Conservation (phyloP, 2,329 filamentous ascomycete species). For the Mollisia scopiformis region DNA sequence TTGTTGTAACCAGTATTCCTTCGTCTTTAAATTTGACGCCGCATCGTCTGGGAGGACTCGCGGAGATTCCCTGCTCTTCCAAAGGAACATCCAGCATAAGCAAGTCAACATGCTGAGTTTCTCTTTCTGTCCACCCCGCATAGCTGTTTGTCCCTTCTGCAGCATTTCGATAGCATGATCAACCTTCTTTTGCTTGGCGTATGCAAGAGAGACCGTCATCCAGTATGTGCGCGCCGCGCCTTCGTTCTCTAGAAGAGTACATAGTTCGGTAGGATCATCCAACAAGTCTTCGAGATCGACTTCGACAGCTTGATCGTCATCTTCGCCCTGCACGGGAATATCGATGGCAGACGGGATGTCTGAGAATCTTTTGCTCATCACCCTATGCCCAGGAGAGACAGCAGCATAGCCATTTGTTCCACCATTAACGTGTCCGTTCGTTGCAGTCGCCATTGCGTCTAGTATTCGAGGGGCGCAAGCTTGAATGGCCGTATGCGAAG, state of each 20-base stretch:
- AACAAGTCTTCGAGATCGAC: slow-evolving; percentile 89
- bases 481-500: background rate
- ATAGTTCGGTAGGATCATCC: slow-evolving; percentile 93
- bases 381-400: slow-evolving; percentile 23
- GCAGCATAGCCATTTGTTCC: slow-evolving; percentile 31
- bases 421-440: slow-evolving; percentile 30
- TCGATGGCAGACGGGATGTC: slow-evolving; percentile 69
- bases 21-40: slow-evolving; percentile 78
- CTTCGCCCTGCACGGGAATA: slow-evolving; percentile 66
- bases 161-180: slow-evolving; percentile 80
- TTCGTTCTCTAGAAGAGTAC: slow-evolving; percentile 93
- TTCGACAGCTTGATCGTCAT: slow-evolving; percentile 77
- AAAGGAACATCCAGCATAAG: slow-evolving; percentile 72
- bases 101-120: slow-evolving; percentile 67
- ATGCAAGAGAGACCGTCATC: slow-evolving; percentile 97
- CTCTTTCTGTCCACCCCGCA: slow-evolving; percentile 65
- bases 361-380: slow-evolving; percentile 54
- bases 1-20: slow-evolving; percentile 88
- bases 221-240: slow-evolving; percentile 89
- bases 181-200: slow-evolving; percentile 93
- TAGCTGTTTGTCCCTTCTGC: slow-evolving; percentile 64
- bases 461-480: background rate
- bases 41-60: slow-evolving; percentile 66
- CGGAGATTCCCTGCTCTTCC: slow-evolving; percentile 71
- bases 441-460: slow-evolving; percentile 29